Evolutionary conservation across 2,329 filamentous ascomycete genomes (phyloP).

Genomic region (Talaromyces piceae): DNA sequence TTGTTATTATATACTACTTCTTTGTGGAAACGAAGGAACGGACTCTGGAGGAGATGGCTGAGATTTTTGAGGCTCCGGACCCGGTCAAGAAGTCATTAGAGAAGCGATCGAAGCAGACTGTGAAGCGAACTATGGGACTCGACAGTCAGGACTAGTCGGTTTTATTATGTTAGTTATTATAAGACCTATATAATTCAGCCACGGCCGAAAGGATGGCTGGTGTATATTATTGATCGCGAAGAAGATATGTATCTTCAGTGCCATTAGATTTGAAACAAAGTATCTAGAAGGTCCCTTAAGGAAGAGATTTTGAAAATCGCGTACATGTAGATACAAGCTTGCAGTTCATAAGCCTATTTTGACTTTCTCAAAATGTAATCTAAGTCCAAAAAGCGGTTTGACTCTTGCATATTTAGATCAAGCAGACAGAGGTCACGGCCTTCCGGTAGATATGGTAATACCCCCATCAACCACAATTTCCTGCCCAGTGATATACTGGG

Average conservation of each 20-base stretch:
- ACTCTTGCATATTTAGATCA: background rate
- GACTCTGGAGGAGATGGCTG: slow-evolving; percentile 10
- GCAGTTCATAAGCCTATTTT: too few relatives aligned
- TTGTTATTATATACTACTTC: slow-evolving; percentile 10
- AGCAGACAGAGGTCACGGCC: background rate
- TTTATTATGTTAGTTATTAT: background rate
- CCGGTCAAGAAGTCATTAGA: slow-evolving; percentile 9
- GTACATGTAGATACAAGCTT: too few relatives aligned
- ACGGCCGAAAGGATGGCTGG: too few relatives aligned
- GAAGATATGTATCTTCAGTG: too few relatives aligned
- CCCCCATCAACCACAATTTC: slow-evolving; percentile 43
- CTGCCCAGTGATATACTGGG: slow-evolving; percentile 62
- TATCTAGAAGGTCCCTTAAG: too few relatives aligned
- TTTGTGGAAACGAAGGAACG: slow-evolving; percentile 11
- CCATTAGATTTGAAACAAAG: background rate
- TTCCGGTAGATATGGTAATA: slow-evolving; percentile 1
- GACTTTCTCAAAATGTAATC: too few relatives aligned
- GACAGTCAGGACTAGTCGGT: background rate
- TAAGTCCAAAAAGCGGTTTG: too few relatives aligned
- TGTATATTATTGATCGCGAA: too few relatives aligned
- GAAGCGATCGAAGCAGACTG: slow-evolving; percentile 4
- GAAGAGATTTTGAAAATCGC: too few relatives aligned
- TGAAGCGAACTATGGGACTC: slow-evolving; percentile 4
- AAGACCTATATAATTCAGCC: background rate
- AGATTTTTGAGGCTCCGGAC: slow-evolving; percentile 10